phyloP scores from a whole-genome alignment of 257 asterid genomes.

The Salvia hispanica region DNA sequence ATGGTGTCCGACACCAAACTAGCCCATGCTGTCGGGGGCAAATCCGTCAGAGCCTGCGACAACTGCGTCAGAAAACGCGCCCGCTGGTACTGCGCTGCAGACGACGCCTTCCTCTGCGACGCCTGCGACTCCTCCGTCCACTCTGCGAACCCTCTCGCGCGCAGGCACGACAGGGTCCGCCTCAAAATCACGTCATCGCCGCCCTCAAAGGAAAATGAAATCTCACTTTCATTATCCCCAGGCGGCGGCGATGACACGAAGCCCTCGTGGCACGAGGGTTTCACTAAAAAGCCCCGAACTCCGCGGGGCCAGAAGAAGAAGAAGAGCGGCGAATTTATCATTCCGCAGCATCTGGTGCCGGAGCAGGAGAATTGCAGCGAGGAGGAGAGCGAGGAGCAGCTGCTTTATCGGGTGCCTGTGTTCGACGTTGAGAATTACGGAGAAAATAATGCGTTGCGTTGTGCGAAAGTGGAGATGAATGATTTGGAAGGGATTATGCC shows the following conservation, averaged over 20 bases:
- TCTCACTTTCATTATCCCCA: background rate
- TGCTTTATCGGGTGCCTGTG: conserved; percentile 67
- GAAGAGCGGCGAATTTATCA: background rate
- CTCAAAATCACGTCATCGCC: conserved; percentile 45
- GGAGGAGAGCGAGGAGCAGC: conserved; percentile 66
- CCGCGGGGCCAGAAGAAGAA: conserved; percentile 48
- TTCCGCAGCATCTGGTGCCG: conserved; percentile 60
- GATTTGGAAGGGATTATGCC: conserved; percentile 49
- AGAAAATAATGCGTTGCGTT: background rate
- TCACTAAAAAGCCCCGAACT: conserved; percentile 70
- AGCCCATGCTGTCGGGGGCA: conserved; percentile 64
- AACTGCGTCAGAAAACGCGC: conserved; percentile 66
- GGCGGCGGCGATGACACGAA: background rate
- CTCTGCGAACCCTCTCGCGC: conserved; percentile 76
- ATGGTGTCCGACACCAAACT: conserved; percentile 59
- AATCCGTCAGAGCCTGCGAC: conserved; percentile 78
- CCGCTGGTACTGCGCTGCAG: conserved; percentile 84
- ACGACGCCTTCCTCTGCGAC: conserved; percentile 87
- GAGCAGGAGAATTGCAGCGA: conserved; percentile 69
- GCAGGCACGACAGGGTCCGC: conserved; percentile 77
- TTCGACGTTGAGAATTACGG: conserved; percentile 22
- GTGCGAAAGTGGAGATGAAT: background rate
- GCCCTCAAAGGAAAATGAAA: background rate
- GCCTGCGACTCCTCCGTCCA: conserved; percentile 76
- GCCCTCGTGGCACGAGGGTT: conserved; percentile 71